Evolutionary conservation across 73 alveolate species (phyloP).

Genomic region (Paramecium caudatum): DNA sequence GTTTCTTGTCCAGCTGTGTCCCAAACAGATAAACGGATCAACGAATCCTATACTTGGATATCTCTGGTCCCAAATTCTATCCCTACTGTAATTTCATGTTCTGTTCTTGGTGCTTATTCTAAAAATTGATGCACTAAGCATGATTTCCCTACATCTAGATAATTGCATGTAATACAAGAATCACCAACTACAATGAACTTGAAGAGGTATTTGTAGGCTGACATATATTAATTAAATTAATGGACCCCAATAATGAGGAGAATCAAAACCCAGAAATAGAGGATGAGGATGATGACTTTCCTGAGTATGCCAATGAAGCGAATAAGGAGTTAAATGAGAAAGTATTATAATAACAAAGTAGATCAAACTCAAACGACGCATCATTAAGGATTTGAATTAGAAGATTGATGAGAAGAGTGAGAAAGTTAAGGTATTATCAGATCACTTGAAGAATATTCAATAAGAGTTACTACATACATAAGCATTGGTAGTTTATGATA

Average conservation of each 20-base stretch:
- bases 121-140: constrained; percentile 6
- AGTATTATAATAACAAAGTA: constrained; percentile 64
- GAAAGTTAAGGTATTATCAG: constrained; percentile 86
- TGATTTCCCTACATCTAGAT: constrained; percentile 33
- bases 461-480: constrained; percentile 94
- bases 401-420: constrained; percentile 93
- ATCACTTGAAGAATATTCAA: constrained; percentile 91
- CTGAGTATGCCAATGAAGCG: constrained; percentile 96
- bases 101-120: background rate
- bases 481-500: constrained; percentile 83
- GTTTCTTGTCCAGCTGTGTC: constrained; percentile 83
- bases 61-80: constrained; percentile 23
- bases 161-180: background rate
- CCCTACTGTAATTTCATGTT: constrained; percentile 32
- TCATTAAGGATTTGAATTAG: constrained; percentile 81
- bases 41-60: background rate
- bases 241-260: constrained; percentile 40
- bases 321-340: constrained; percentile 91
- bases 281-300: constrained; percentile 92
- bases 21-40: constrained; percentile 66
- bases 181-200: constrained; percentile 58
- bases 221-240: constrained; percentile 21
- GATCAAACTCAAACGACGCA: constrained; percentile 86
- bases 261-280: constrained; percentile 48
- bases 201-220: constrained; percentile 29